Evolutionary conservation across 2,329 filamentous ascomycete genomes (phyloP).

Genomic region (Diplodia sapinea): DNA sequence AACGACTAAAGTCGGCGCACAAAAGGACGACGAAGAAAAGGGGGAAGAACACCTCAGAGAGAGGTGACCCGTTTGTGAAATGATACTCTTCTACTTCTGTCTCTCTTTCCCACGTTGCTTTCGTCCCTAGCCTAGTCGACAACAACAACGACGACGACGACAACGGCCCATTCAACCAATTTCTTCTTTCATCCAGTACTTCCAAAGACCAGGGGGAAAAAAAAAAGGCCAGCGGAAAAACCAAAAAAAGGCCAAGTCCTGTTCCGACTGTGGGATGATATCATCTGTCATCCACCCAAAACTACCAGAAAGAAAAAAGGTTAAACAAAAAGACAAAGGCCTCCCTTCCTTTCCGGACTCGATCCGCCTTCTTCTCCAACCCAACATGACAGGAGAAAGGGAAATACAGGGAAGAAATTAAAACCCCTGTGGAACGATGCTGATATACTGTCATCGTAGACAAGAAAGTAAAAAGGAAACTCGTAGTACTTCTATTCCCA

Average conservation of each 20-base stretch:
- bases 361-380: not conserved
- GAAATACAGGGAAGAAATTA: not conserved
- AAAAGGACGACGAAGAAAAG: no score
- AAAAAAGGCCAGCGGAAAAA: not conserved
- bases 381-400: not conserved
- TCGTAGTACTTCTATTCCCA: conserved; percentile 28
- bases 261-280: not conserved
- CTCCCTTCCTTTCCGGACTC: not conserved
- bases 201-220: not conserved
- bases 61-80: not conserved
- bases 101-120: not conserved
- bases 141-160: no score
- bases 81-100: conserved; percentile 1
- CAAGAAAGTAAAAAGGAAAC: conserved; percentile 14
- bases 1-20: no score
- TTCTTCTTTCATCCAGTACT: not conserved
- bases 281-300: not conserved
- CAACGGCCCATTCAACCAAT: not conserved
- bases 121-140: no score
- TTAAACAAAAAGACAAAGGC: not conserved
- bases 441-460: not conserved
- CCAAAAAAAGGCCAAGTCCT: not conserved
- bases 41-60: not conserved
- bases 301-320: not conserved
- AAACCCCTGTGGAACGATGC: not conserved